Evolutionary conservation across 441 rosid species (phyloP).

Genomic region (Pelargonium myrrhifolium): DNA sequence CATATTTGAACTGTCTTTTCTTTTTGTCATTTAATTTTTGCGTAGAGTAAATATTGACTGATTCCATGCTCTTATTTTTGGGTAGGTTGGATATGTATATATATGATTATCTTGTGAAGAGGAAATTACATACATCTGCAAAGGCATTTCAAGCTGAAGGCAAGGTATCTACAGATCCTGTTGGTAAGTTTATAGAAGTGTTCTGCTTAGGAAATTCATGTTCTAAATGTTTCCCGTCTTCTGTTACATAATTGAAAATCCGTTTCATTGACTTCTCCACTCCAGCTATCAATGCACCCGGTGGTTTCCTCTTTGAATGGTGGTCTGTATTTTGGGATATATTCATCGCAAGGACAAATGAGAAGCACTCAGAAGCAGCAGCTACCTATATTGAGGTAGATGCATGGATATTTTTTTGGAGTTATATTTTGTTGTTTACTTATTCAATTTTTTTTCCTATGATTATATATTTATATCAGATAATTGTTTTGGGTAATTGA

Average conservation of each 20-base stretch:
- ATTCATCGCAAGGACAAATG: slow-evolving; percentile 69
- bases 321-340: slow-evolving; percentile 98
- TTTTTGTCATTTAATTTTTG: background rate
- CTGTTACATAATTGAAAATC: background rate
- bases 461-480: background rate
- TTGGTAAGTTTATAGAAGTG: slow-evolving; percentile 43
- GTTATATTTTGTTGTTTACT: background rate
- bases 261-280: slow-evolving; percentile 4
- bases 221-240: slow-evolving; percentile 1
- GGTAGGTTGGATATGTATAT: slow-evolving; percentile 88
- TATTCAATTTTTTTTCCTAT: background rate
- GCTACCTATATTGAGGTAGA: slow-evolving; percentile 68
- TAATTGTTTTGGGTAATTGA: background rate
- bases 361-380: slow-evolving; percentile 72
- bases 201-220: slow-evolving; percentile 5
- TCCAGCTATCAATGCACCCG: slow-evolving; percentile 86
- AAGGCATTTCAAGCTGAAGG: slow-evolving; percentile 87
- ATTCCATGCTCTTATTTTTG: background rate
- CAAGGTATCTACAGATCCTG: slow-evolving; percentile 76
- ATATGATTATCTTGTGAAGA: slow-evolving; percentile 80
- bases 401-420: background rate
- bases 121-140: slow-evolving; percentile 81
- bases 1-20: background rate
- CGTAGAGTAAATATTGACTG: background rate
- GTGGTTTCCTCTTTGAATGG: slow-evolving; percentile 91